Conservation (phyloP, 495 filamentous ascomycete species). For the Penicillium parvum region DNA sequence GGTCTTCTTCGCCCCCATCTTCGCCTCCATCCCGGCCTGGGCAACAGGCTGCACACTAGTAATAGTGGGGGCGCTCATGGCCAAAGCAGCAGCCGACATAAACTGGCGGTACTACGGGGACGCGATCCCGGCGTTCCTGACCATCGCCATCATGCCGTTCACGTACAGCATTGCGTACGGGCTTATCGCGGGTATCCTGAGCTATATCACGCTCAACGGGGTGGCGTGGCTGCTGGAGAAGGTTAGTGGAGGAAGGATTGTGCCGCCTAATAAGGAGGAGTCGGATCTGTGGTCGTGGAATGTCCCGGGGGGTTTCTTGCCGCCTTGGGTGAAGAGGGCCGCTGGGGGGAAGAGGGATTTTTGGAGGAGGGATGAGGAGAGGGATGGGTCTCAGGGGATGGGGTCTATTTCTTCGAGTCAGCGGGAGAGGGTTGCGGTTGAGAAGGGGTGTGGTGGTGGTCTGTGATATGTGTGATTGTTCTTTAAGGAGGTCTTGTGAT, state of each 20-base stretch:
- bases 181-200: conserved; percentile 70
- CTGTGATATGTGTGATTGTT: background rate
- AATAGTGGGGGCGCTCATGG: conserved; percentile 79
- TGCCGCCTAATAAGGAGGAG: conserved; percentile 64
- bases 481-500: too few relatives aligned
- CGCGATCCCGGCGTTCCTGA: conserved; percentile 73
- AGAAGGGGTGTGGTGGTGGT: conserved; percentile 3
- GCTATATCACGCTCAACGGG: conserved; percentile 66
- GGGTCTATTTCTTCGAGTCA: conserved; percentile 13
- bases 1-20: conserved; percentile 83
- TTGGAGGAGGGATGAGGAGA: conserved; percentile 48
- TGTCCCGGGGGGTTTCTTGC: conserved; percentile 63
- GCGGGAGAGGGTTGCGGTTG: conserved; percentile 14
- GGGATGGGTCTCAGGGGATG: conserved; percentile 5
- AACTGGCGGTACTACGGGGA: conserved; percentile 81
- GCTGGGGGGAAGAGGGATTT: conserved; percentile 63
- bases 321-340: conserved; percentile 62
- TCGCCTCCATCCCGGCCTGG: conserved; percentile 79
- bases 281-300: conserved; percentile 72
- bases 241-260: conserved; percentile 60
- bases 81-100: conserved; percentile 66
- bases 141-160: conserved; percentile 81
- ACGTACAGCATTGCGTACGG: conserved; percentile 79
- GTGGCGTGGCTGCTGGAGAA: conserved; percentile 61
- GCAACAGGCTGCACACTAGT: conserved; percentile 79